Conservation (phyloP, 345 rosid species). For the Gossypium thurberi region DNA sequence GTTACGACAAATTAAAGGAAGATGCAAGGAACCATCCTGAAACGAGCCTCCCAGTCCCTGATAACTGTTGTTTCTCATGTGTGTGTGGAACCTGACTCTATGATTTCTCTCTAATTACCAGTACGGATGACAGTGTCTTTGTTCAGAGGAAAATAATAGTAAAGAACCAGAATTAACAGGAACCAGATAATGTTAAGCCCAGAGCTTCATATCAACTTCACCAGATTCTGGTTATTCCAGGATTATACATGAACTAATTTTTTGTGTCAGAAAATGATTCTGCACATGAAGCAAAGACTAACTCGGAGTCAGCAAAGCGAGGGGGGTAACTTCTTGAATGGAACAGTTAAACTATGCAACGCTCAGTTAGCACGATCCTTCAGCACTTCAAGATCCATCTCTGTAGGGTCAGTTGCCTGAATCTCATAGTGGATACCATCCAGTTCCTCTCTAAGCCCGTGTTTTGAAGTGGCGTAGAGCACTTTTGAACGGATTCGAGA, state of each 20-base stretch:
- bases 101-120: background rate
- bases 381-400: conserved; percentile 66
- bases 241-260: background rate
- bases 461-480: conserved; percentile 71
- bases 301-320: conserved; percentile 6
- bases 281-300: conserved; percentile 12
- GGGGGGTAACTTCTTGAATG: background rate
- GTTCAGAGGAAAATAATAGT: background rate
- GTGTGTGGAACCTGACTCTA: too few relatives aligned
- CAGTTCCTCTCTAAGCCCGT: conserved; percentile 59
- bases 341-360: background rate
- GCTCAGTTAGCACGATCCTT: conserved; percentile 56
- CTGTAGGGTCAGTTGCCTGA: conserved; percentile 83
- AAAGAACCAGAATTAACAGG: background rate
- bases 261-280: conserved; percentile 6
- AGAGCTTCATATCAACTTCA: conserved; percentile 17
- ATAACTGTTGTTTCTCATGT: too few relatives aligned
- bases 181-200: conserved; percentile 1
- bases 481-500: conserved; percentile 67
- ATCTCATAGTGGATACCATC: conserved; percentile 75
- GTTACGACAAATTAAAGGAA: background rate
- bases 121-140: background rate
- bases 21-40: background rate
- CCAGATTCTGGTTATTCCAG: conserved; percentile 19
- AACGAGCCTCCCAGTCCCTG: too few relatives aligned